Evolutionary conservation across 1,284 basidiomycete genomes (phyloP).

Genomic region (Pholiota adiposa): DNA sequence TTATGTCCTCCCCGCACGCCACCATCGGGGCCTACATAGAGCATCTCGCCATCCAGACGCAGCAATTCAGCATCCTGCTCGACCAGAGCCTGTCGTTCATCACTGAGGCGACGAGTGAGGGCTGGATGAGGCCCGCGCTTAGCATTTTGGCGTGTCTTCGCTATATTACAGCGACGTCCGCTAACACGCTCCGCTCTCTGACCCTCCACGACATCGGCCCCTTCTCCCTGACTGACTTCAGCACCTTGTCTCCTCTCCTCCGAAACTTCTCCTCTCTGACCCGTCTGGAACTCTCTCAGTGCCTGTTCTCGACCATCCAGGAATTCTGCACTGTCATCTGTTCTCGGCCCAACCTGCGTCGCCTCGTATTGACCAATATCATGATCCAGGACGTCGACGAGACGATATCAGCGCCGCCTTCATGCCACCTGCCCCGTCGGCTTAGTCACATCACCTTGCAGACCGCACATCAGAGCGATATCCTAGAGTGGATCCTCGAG

Average conservation of each 20-base stretch:
- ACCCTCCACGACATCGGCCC: constrained; percentile 3
- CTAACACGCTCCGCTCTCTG: not conserved
- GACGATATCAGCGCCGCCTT: not conserved
- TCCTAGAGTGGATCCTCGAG: constrained; percentile 2
- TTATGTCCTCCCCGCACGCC: not conserved
- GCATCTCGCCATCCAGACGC: constrained; percentile 4
- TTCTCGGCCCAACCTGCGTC: not conserved
- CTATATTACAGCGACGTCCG: not conserved
- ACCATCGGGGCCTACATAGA: constrained; percentile 3
- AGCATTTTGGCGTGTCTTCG: constrained; percentile 3
- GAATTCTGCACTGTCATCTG: constrained; percentile 1
- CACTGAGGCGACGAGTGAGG: not conserved
- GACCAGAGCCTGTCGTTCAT: not conserved
- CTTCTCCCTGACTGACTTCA: constrained; percentile 1
- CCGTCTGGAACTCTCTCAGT: constrained; percentile 4
- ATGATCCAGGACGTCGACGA: not conserved
- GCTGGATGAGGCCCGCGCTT: constrained; percentile 1
- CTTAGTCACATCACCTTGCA: constrained; percentile 1
- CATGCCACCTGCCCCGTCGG: not conserved
- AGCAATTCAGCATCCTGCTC: not conserved
- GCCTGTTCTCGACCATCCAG: constrained; percentile 1
- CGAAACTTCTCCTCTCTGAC: not conserved
- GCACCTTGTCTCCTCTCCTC: not conserved
- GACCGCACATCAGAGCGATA: constrained; percentile 2
- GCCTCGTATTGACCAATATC: constrained; percentile 1